phyloP scores from a whole-genome alignment of 148 eudicot species.

The Rhododendron mucronatum region DNA sequence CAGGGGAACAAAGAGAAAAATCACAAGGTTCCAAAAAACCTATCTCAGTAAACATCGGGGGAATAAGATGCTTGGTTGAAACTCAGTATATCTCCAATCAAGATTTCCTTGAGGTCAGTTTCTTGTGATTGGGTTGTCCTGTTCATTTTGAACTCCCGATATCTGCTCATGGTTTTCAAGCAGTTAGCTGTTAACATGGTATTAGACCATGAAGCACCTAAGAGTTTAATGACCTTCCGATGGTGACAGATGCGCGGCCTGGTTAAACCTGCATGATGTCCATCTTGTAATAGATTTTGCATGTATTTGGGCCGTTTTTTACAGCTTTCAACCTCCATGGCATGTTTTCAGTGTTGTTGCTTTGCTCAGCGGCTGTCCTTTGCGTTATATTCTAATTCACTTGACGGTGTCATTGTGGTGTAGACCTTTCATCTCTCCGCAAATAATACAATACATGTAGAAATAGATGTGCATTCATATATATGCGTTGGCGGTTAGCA shows the following conservation, averaged over 20 bases:
- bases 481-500: background rate
- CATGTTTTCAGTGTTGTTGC: background rate
- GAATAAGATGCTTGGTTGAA: conserved; percentile 40
- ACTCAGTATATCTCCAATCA: conserved; percentile 57
- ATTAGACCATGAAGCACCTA: background rate
- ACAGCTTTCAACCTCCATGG: background rate
- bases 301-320: background rate
- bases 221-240: background rate
- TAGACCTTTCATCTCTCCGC: background rate
- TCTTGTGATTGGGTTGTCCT: background rate
- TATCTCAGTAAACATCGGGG: conserved; percentile 42
- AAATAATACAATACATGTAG: background rate
- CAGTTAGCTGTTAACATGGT: background rate
- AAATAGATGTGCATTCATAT: background rate
- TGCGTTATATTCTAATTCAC: background rate
- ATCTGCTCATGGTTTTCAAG: background rate
- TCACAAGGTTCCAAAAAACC: conserved; percentile 26
- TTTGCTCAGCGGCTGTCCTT: background rate
- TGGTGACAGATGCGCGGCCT: background rate
- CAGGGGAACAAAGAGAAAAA: conserved; percentile 29
- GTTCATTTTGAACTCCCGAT: background rate
- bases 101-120: conserved; percentile 59
- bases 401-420: background rate
- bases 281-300: background rate
- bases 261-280: background rate